Evolutionary conservation across 306 rosid genomes (phyloP).

Genomic region (Canavalia ensiformis): DNA sequence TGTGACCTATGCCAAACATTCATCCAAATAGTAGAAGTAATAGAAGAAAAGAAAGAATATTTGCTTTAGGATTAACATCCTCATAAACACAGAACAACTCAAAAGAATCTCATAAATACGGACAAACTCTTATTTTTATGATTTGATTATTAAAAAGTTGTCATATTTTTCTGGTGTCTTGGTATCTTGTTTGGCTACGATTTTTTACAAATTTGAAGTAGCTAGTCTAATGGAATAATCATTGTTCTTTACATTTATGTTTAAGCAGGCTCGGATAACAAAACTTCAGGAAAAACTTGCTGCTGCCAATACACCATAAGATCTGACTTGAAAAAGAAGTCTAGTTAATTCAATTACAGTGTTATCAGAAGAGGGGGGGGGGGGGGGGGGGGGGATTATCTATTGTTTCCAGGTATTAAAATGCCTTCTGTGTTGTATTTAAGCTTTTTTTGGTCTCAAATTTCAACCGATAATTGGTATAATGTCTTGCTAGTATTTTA

Average conservation of each 20-base stretch:
- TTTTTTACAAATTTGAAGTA: constrained; percentile 8
- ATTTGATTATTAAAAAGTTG: neutral
- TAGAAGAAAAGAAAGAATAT: constrained; percentile 11
- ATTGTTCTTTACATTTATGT: constrained; percentile 32
- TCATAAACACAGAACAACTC: constrained; percentile 1
- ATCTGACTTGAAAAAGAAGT: constrained; percentile 34
- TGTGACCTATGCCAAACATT: constrained; percentile 8
- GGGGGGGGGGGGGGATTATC: neutral
- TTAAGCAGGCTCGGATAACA: constrained; percentile 68
- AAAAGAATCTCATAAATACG: no score
- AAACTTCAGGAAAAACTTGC: constrained; percentile 72
- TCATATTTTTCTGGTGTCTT: neutral
- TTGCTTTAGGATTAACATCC: constrained; percentile 21
- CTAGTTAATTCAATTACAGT: constrained; percentile 30
- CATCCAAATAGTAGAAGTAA: constrained; percentile 11
- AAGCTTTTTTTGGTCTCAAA: neutral
- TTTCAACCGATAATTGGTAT: neutral
- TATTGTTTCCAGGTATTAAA: constrained; percentile 39
- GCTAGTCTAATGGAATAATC: constrained; percentile 3
- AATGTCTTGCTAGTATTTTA: no score
- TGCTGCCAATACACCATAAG: constrained; percentile 53
- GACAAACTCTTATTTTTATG: neutral
- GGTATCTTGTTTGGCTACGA: neutral
- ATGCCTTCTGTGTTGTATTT: neutral
- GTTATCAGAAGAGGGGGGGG: neutral